Base-by-base conservation (phyloP, 768 basidiomycete species). In the Mrakia gelida region DNA sequence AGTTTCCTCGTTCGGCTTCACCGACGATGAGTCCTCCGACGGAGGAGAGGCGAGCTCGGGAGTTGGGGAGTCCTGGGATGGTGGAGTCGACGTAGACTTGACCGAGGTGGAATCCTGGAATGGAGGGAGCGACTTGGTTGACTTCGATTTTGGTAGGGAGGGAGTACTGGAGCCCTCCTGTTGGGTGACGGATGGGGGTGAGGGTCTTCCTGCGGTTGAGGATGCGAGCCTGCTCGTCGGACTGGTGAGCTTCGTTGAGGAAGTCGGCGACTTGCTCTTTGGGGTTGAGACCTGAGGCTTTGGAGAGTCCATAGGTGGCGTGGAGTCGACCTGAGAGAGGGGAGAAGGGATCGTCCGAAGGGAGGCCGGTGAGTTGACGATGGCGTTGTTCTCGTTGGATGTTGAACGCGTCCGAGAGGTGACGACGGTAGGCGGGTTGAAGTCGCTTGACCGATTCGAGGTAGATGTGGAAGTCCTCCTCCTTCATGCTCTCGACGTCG, bases 111-210 rank as follows among this genome's bases (percentile, higher is more conserved):
- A 34, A 52, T 49, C 77, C 77, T 3, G 63, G 49, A 16, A 30
- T n/a, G 26, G 77, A 26, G 10, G 13, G 21, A 7, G 71, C 15
- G n/a, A 65, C 41, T n/a, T 45, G 16, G 43, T 63, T 61, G 34
- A 70, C 62, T 23, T 73, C 71, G 63, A 73, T 62, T 62, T 75
- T 78, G n/a, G 73, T 65, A n/a, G 77, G 49, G 26, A 78, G 72
- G 16, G 77, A 68, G 77, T 75, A 75, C 38, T 73, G 72, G 8
- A 78, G 73, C 28, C 77, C 77, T 23, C 63, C 77, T 1, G 77
- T 74, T 9, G 77, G 77, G 59, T 78, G 77, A 13, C 77, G 72
- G 65, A 54, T 52, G 21, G 73, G 59, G 26, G 18, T 18, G 28
- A 75, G 62, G 30, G 18, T 30, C 18, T 10, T 38, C 6, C 28